Evolutionary conservation across 805 yeast species (phyloP).

Genomic region (Wickerhamiella kurtzmanii): DNA sequence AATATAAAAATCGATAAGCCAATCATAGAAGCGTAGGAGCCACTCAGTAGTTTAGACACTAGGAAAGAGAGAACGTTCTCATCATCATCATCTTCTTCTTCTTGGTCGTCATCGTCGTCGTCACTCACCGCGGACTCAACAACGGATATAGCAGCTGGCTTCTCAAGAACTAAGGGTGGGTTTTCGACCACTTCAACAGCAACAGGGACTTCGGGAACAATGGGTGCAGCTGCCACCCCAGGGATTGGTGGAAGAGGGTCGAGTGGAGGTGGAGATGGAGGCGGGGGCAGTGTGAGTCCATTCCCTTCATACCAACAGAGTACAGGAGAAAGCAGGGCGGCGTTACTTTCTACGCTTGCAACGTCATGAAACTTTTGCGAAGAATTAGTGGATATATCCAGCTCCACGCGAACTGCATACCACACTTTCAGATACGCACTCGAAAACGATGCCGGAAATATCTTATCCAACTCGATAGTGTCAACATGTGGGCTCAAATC

Average conservation of each 20-base stretch:
- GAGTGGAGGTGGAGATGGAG: neutral
- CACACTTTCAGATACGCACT: neutral
- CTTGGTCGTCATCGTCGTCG: neutral
- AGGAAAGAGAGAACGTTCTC: too few relatives aligned
- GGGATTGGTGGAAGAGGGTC: neutral
- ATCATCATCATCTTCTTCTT: neutral
- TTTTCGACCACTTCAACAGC: too few relatives aligned
- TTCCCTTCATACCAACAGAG: neutral
- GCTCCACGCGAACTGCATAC: neutral
- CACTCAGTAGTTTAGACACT: neutral
- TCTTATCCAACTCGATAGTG: neutral
- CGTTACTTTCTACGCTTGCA: neutral
- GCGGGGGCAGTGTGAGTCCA: neutral
- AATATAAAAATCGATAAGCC: neutral
- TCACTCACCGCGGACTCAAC: too few relatives aligned
- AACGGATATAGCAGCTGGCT: too few relatives aligned
- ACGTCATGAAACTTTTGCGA: neutral
- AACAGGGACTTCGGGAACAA: too few relatives aligned
- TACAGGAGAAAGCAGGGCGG: neutral
- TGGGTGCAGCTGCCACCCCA: too few relatives aligned
- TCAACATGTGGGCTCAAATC: neutral
- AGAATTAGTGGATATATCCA: neutral
- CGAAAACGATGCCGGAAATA: neutral
- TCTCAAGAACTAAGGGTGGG: too few relatives aligned
- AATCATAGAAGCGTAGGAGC: neutral